These are phyloP conservation scores for Colletotrichum aenigma DNA, from an alignment of 2,329 filamentous ascomycete species.

Conservation along the genomic window DNA sequence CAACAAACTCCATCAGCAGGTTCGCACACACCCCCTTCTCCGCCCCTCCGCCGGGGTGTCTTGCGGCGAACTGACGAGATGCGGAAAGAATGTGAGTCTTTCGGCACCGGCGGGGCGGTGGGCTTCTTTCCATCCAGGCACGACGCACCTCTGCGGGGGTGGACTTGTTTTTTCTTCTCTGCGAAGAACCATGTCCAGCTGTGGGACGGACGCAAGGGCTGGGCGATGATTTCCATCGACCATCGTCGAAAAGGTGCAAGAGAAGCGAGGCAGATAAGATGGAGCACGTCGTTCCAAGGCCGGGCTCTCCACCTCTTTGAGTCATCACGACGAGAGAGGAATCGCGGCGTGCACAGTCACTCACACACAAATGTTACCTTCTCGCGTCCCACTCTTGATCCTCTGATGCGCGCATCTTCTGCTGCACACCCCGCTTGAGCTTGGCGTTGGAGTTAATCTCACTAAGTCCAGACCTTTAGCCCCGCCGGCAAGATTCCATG, in stretches of 20 bases:
- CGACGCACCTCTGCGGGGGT: not conserved
- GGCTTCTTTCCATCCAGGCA: not conserved
- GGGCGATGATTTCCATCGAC: not conserved
- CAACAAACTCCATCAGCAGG: not conserved
- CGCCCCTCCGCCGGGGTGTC: not conserved
- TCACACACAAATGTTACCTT: not conserved
- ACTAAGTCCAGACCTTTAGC: conserved; percentile 2
- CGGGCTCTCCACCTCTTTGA: not conserved
- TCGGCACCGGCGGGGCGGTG: conserved; percentile 1
- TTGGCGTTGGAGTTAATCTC: not conserved
- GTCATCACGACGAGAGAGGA: not conserved
- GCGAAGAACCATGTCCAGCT: not conserved
- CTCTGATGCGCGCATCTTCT: not conserved
- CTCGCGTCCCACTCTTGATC: not conserved
- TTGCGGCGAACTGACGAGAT: not conserved
- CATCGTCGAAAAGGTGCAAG: not conserved
- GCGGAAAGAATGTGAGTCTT: not conserved
- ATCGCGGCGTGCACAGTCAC: not conserved
- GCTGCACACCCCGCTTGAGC: not conserved
- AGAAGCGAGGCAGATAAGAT: not conserved
- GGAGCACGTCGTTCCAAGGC: not conserved
- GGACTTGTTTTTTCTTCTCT: not conserved
- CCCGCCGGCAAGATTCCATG: not conserved
- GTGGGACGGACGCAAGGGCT: not conserved
- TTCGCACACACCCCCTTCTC: not conserved